Evolutionary conservation across 768 basidiomycete genomes (phyloP), one percentile per base, ranked within the genome.

Genomic region (Naganishia kalamii): DNA sequence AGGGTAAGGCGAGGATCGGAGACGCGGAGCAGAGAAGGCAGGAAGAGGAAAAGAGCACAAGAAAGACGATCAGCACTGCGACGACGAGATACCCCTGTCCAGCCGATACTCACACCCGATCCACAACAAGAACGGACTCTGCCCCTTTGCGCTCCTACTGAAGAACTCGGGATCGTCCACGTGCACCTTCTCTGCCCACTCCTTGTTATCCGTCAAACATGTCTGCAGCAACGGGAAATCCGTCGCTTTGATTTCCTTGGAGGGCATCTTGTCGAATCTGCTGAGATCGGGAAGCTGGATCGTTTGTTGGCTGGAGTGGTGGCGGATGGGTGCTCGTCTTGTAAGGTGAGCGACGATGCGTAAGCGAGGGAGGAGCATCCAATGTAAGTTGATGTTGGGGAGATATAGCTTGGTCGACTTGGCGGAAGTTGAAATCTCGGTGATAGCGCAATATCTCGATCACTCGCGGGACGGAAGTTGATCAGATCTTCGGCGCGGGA

Each of bases 101-200:
- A n/a, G n/a, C n/a, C n/a, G n/a, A n/a, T 5, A 63, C 64, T 40
- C 41, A 76, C 76, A 77, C 50, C 76, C 76, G 46, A 77, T 72
- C 76, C 76, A 77, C 15, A 77, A 71, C 57, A 76, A 69, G 40
- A 70, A 70, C 48, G 76, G 76, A 19, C 68, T 65, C 70, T 77
- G 91, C 13, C 86, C 87, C 72, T 85, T 80, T 0, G 86, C 84
- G 2, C 79, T 82, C 65, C 82, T 71, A 1, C 76, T 68, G 66
- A 92, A 90, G 74, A 92, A 90, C 17, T 76, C 79, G 1, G 87
- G 85, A 17, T 88, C 83, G 15, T 81, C 73, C 12, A 72, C 63
- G 30, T 81, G 73, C 65, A 90, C 84, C 43, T 84, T 82, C 29
- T 80, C 71, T 0, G 88, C 86, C 90, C 90, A 93, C 66, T 83